Base-by-base conservation (phyloP, 2,329 filamentous ascomycete genomes). In the Acarospora socialis region DNA sequence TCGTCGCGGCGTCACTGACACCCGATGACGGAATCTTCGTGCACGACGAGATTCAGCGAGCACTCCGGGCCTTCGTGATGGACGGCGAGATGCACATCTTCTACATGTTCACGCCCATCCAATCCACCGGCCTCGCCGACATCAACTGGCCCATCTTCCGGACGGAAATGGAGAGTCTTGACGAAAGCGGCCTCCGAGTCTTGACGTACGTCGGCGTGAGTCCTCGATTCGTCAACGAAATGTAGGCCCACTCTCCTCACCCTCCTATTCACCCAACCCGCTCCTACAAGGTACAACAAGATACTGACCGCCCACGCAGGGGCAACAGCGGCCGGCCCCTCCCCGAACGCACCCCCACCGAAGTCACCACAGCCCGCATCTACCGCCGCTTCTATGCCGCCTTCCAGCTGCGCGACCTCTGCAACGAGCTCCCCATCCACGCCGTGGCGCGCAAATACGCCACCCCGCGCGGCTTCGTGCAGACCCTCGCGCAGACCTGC, bases 81-180 rank as follows among this genome's bases (percentile, higher is more conserved):
- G 78, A 84, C 46, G 75, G 77, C 3, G 80, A 86, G 40, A 76
- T 86, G 73, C 80, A 84, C 45, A 67, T 81, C 8, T 65, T 83
- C 28, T 86, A 84, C 48, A 73, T 72, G 21, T 83, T 84, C 41
- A 83, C 80, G 0, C 80, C 80, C 0, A 66, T 84, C 2, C 73
- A 81, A 36, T 49, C 52, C 14, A 50, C 54, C 6, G 46, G 46
- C 21, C 46, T 43, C 12, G 55, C 64, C 3, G 56, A 61, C 6
- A 65, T 84, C 35, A 77, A 82, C 44, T 84, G 80, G 80, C 68
- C 69, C 32, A 66, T 74, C 1, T 83, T 81, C 43, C 70, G 76
- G 29, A 70, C 77, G 39, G 74, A 81, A 49, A 66, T 84, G 52
- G 77, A 82, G 38, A 46, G 52, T 2, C 62, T 84, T 3, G 76